phyloP scores from a whole-genome alignment of 768 basidiomycete species.

The Leccinum sublutescens region DNA sequence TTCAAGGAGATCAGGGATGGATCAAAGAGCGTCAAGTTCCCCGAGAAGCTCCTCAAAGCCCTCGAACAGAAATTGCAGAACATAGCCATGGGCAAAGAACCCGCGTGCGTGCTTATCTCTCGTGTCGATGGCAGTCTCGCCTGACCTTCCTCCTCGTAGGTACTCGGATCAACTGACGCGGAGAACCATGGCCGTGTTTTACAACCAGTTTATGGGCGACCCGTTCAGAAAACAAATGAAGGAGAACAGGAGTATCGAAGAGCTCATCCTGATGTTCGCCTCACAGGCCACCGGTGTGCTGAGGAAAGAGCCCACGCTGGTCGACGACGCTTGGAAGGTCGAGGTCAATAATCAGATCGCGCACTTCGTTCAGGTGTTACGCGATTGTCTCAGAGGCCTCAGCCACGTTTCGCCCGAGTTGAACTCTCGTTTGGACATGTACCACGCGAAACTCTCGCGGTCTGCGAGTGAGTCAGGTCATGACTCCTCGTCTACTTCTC shows the following conservation, averaged over 20 bases:
- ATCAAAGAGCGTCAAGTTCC: constrained; percentile 86
- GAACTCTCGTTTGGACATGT: constrained; percentile 75
- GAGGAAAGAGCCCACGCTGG: constrained; percentile 83
- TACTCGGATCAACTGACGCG: constrained; percentile 92
- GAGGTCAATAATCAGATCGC: constrained; percentile 72
- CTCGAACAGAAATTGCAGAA: constrained; percentile 87
- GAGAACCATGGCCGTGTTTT: constrained; percentile 89
- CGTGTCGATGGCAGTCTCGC: constrained; percentile 4
- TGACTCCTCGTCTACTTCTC: constrained; percentile 58
- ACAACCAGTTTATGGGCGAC: constrained; percentile 83
- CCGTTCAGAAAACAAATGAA: constrained; percentile 85
- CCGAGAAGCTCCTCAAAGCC: constrained; percentile 89
- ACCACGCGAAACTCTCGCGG: constrained; percentile 75
- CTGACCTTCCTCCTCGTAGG: constrained; percentile 36
- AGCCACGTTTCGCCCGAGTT: constrained; percentile 85
- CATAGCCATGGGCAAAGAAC: constrained; percentile 91
- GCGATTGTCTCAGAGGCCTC: constrained; percentile 71
- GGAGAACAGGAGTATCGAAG: constrained; percentile 96
- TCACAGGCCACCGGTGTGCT: constrained; percentile 85
- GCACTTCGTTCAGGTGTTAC: constrained; percentile 80
- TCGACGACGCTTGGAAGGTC: constrained; percentile 87
- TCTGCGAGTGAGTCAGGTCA: constrained; percentile 64
- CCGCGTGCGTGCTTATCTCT: constrained; percentile 57
- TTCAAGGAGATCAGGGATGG: constrained; percentile 79
- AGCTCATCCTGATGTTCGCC: constrained; percentile 94